Conservation (phyloP, 2,329 filamentous ascomycete species). For the Trichophyton verrucosum region DNA sequence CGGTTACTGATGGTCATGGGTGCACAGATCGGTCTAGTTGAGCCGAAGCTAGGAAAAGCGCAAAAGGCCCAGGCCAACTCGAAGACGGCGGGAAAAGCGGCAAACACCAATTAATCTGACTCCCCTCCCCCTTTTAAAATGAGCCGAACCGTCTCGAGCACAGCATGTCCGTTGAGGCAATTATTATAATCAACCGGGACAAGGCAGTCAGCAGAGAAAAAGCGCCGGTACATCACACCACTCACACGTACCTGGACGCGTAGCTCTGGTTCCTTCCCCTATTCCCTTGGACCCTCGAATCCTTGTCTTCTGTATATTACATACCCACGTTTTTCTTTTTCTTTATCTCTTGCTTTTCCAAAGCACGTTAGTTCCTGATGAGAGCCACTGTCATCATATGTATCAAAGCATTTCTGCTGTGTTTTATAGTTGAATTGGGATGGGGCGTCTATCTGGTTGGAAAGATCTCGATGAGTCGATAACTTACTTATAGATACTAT, state of each 20-base stretch:
- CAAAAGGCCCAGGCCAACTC: neutral
- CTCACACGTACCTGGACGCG: neutral
- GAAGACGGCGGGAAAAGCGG: neutral
- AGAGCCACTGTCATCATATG: neutral
- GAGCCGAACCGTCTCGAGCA: neutral
- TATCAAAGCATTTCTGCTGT: neutral
- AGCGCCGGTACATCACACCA: neutral
- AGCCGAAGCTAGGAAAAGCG: slow-evolving; percentile 16
- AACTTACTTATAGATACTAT: neutral
- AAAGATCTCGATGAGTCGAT: neutral
- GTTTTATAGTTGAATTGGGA: neutral
- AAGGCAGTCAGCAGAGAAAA: neutral
- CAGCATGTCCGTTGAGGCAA: neutral
- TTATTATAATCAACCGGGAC: neutral
- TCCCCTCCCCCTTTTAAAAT: too few species aligned
- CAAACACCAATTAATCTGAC: slow-evolving; percentile 4
- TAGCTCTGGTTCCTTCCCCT: neutral
- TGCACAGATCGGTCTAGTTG: slow-evolving; percentile 24
- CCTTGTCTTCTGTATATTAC: slow-evolving; percentile 2
- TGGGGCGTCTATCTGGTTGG: slow-evolving; percentile 1
- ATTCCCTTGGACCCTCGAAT: neutral
- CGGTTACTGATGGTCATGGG: slow-evolving; percentile 5
- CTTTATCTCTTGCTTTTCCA: neutral
- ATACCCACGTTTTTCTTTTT: neutral
- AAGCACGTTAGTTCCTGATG: neutral